These are phyloP conservation scores for Pholiota adiposa DNA, from an alignment of 1,284 basidiomycete genomes.

Conservation along the genomic window DNA sequence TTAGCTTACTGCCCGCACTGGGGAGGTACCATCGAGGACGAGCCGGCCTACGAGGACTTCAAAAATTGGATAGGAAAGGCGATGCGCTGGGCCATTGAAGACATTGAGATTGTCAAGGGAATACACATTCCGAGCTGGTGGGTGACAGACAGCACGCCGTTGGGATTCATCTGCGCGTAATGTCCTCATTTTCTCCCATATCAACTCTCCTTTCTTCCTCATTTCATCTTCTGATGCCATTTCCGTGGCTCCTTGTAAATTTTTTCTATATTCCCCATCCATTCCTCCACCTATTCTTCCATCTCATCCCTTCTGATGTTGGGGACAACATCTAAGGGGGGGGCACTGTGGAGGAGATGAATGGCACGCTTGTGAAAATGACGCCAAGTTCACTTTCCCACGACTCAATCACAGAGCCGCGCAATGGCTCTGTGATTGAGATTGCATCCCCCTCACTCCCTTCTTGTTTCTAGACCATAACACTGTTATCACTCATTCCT, in stretches of 20 bases:
- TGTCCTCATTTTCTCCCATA: background rate
- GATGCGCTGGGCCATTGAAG: background rate
- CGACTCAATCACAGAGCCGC: background rate
- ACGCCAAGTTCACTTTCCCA: background rate
- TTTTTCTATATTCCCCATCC: background rate
- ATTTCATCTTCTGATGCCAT: background rate
- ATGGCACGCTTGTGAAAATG: background rate
- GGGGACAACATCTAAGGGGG: background rate
- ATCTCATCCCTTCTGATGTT: background rate
- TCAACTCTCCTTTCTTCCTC: background rate
- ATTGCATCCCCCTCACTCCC: no score
- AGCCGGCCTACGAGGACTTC: background rate
- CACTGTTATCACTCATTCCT: no score
- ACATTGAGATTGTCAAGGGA: no score
- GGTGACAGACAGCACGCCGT: background rate
- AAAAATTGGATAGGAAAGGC: background rate
- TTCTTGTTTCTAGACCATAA: no score
- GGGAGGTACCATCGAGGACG: background rate
- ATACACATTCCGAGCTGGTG: no score
- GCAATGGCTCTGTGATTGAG: background rate
- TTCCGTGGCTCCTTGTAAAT: background rate
- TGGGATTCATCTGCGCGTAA: background rate
- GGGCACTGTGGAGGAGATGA: constrained; percentile 1
- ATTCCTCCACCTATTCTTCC: background rate
- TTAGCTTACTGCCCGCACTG: background rate